These are phyloP conservation scores for Sisymbrium irio DNA, from an alignment of 345 rosid species.

Conservation along the genomic window DNA sequence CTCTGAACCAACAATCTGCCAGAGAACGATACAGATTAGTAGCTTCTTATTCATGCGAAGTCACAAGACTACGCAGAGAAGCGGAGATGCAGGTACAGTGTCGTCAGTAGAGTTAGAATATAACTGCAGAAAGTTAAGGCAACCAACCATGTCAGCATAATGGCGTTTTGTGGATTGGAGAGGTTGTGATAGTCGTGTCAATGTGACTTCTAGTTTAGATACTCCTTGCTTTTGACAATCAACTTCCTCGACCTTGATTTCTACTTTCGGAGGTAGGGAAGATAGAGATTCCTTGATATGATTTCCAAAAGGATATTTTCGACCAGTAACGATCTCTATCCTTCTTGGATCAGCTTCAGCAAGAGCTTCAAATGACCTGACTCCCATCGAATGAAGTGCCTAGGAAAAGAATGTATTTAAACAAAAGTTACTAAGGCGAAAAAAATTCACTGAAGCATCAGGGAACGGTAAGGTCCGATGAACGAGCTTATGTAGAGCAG, in stretches of 20 bases:
- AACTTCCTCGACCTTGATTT: conserved; percentile 58
- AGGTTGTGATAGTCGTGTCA: conserved; percentile 69
- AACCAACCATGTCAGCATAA: conserved; percentile 89
- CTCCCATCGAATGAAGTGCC: conserved; percentile 92
- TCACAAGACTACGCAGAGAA: not conserved
- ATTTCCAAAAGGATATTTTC: conserved; percentile 94
- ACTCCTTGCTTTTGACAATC: conserved; percentile 58
- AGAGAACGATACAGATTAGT: conserved; percentile 28
- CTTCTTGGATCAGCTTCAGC: conserved; percentile 95
- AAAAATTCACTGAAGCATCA: conserved; percentile 1
- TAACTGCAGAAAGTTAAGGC: not conserved
- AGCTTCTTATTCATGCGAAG: not conserved
- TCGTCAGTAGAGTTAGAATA: not conserved
- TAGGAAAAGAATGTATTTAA: conserved; percentile 33
- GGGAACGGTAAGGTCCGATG: not conserved
- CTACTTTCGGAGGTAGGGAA: conserved; percentile 83
- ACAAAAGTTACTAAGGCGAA: not conserved
- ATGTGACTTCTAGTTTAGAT: conserved; percentile 56
- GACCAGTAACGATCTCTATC: conserved; percentile 89
- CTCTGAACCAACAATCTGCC: conserved; percentile 85
- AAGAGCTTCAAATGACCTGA: conserved; percentile 77
- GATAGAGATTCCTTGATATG: conserved; percentile 89
- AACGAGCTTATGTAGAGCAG: not conserved
- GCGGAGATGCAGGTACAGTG: not conserved
- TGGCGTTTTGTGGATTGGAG: conserved; percentile 61